Conservation (phyloP, 2,329 filamentous ascomycete genomes). For the Blastomyces emzantsi region DNA sequence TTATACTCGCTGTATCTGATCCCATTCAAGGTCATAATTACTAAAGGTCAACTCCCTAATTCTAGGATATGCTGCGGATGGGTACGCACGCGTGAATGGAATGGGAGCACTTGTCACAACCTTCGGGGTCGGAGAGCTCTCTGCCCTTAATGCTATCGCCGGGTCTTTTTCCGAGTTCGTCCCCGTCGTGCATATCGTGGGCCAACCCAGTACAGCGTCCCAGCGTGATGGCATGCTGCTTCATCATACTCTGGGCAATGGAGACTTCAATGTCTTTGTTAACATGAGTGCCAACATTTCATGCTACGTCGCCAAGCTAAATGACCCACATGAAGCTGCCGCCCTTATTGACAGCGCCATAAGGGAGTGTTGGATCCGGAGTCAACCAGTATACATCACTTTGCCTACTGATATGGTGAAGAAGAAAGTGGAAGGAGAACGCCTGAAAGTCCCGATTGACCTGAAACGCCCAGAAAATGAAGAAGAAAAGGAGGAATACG, state of each 20-base stretch:
- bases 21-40: neutral
- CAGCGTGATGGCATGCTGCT: constrained; percentile 39
- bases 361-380: constrained; percentile 43
- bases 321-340: constrained; percentile 38
- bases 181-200: constrained; percentile 55
- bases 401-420: constrained; percentile 46
- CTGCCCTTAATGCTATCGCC: constrained; percentile 62
- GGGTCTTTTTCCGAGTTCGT: constrained; percentile 67
- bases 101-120: constrained; percentile 62
- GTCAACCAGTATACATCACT: constrained; percentile 48
- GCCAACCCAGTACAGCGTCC: constrained; percentile 39
- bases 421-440: constrained; percentile 62
- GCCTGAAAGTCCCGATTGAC: constrained; percentile 58
- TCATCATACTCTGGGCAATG: constrained; percentile 62
- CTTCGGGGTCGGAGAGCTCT: constrained; percentile 61
- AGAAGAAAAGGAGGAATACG: constrained; percentile 61
- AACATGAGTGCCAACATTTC: constrained; percentile 45
- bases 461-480: constrained; percentile 57
- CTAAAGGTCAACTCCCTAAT: neutral
- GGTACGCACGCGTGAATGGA: constrained; percentile 62
- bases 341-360: constrained; percentile 46
- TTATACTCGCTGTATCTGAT: neutral
- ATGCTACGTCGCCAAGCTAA: constrained; percentile 41
- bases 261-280: constrained; percentile 44
- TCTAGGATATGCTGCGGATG: constrained; percentile 63